Evolutionary conservation across 441 rosid species (phyloP), one percentile per base, ranked within the genome.

Genomic region (Eruca vesicaria): DNA sequence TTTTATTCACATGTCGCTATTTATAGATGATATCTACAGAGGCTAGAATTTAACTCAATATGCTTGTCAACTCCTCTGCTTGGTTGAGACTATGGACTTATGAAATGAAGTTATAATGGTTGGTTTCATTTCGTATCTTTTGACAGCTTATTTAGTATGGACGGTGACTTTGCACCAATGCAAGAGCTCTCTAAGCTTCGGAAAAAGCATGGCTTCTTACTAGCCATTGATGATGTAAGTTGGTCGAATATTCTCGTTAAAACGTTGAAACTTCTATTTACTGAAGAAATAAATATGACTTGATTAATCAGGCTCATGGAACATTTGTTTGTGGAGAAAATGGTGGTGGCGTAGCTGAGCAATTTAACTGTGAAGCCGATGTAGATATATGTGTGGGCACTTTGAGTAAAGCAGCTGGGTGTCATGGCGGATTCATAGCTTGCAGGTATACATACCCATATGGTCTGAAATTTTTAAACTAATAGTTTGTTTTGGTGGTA

Each of bases 121-220:
- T 73, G 32, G 29, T 21, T 68, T 63, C 28, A 67, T 15, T 79
- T 63, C 12, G 12, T 19, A 73, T 57, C 52, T 60, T 78, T 45
- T 68, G 61, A 45, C 84, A 92, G 99, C 80, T 87, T 95, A 86
- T 95, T 95, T 83, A 95, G 99, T 71, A 95, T 95, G 99, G 99
- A 95, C 72, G 98, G 98, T 71, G 99, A 93, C 85, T 95, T 95
- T 87, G 99, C 98, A 77, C 99, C 98, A 16, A 86, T 93, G 88
- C 71, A 66, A 63, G 92, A 91, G 80, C 96, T 95, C 66, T 89
- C 78, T 43, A 70, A 84, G 79, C 98, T 95, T 71, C 88, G 93
- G 18, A 82, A 78, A 84, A 85, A 76, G 74, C 91, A 92, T 86
- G 88, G 87, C 6, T 91, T 91, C 82, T 63, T 95, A 76, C 83